Conservation (phyloP, 139 green algal genomes). For the Pleodorina starrii region DNA sequence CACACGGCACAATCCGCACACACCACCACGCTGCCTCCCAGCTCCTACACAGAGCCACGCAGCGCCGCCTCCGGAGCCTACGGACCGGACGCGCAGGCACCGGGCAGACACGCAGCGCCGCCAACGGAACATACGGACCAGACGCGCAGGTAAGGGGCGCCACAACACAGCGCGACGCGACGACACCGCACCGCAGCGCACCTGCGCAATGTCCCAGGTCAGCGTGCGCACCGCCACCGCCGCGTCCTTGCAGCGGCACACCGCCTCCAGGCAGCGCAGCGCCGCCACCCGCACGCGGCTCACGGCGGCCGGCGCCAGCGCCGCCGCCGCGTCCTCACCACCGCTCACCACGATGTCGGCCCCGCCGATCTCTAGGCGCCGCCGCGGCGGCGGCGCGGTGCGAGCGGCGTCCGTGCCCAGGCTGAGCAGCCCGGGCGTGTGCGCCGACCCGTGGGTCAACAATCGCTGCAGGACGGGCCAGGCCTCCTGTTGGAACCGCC, state of each 20-base stretch:
- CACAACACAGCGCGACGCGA: too few species aligned
- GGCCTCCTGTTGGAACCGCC: constrained; percentile 73
- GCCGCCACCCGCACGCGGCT: constrained; percentile 61
- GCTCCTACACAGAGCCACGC: too few species aligned
- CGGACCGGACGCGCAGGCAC: too few species aligned
- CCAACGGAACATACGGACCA: too few species aligned
- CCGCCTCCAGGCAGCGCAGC: constrained; percentile 62
- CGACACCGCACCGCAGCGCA: too few species aligned
- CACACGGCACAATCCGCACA: too few species aligned
- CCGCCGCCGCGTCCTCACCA: neutral
- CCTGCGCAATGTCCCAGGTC: constrained; percentile 52
- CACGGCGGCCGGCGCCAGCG: constrained; percentile 63
- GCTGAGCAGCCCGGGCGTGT: constrained; percentile 42
- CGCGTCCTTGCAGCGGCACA: constrained; percentile 29
- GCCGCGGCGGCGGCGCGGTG: neutral
- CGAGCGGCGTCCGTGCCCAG: neutral
- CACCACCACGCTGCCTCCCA: too few species aligned
- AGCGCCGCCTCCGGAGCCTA: too few species aligned
- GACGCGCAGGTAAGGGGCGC: too few species aligned
- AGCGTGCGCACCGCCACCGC: constrained; percentile 48
- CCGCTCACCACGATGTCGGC: neutral
- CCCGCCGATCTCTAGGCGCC: neutral
- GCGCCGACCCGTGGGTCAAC: constrained; percentile 57
- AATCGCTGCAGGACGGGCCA: constrained; percentile 74
- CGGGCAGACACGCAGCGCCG: too few species aligned